A percentile compares a stretch with the other conserved stretches of the same genome.
Conservation (phyloP, 2,329 filamentous ascomycete species). For the Rhexocercosporidium sp. region DNA sequence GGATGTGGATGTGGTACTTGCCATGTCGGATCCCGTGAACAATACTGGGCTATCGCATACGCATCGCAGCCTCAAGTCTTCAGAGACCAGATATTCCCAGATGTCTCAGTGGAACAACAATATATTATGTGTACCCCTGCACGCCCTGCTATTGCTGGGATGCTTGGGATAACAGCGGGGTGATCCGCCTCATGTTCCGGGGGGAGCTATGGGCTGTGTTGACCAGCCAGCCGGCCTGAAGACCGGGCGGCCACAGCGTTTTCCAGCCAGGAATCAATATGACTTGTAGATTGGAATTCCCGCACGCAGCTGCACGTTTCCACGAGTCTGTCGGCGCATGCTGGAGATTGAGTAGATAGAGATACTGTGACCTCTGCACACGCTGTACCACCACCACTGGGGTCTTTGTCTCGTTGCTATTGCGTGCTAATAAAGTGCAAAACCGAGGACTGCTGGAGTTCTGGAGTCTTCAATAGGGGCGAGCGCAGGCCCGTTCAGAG, state of each 20-base stretch:
- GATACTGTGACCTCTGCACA: not conserved
- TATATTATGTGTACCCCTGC: not conserved
- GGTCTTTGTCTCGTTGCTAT: not conserved
- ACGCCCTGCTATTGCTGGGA: not conserved
- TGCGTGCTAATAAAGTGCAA: not conserved
- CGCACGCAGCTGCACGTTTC: slow-evolving; percentile 19
- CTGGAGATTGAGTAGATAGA: not conserved
- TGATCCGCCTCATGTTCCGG: not conserved
- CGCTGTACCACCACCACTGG: not conserved
- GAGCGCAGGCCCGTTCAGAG: not conserved
- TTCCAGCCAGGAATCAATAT: not conserved
- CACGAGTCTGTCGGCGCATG: slow-evolving; percentile 18
- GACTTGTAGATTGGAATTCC: not conserved
- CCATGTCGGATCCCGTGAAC: slow-evolving; percentile 12
- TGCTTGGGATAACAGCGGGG: slow-evolving; percentile 1
- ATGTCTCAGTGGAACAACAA: slow-evolving; percentile 1
- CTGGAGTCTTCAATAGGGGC: not conserved
- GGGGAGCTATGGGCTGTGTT: not conserved
- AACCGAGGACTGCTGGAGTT: not conserved
- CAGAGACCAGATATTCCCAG: not conserved
- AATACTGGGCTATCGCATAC: slow-evolving; percentile 15
- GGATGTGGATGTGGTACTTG: slow-evolving; percentile 7
- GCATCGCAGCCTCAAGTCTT: slow-evolving; percentile 4
- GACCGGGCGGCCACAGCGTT: not conserved
- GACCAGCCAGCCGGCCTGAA: not conserved